phyloP scores from a whole-genome alignment of 495 filamentous ascomycete genomes.

The Daldinia loculata region DNA sequence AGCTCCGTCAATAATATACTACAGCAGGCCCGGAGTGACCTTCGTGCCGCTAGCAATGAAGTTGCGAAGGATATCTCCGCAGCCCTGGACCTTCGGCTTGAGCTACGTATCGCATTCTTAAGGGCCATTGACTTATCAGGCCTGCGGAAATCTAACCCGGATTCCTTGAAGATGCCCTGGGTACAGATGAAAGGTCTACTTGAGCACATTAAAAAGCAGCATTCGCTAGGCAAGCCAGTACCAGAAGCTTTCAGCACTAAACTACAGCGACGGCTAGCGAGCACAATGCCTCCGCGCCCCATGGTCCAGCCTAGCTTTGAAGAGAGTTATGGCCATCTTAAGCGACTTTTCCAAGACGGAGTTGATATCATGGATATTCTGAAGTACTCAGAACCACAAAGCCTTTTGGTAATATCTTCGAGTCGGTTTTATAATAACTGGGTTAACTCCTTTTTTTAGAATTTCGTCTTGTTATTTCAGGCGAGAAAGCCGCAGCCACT shows the following conservation, averaged over 20 bases:
- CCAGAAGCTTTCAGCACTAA: constrained; percentile 86
- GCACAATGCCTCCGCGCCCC: constrained; percentile 89
- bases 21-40: constrained; percentile 63
- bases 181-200: constrained; percentile 57
- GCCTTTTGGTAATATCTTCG: constrained; percentile 64
- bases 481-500: constrained; percentile 82
- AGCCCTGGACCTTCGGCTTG: constrained; percentile 70
- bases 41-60: constrained; percentile 56
- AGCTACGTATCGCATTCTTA: constrained; percentile 71
- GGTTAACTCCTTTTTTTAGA: constrained; percentile 51
- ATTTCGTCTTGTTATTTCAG: constrained; percentile 74
- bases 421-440: constrained; percentile 13
- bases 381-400: constrained; percentile 71
- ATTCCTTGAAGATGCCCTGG: constrained; percentile 58
- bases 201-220: constrained; percentile 62
- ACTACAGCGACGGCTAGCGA: constrained; percentile 87
- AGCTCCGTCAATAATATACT: constrained; percentile 67
- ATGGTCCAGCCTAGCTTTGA: constrained; percentile 80
- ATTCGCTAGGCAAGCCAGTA: constrained; percentile 69
- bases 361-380: constrained; percentile 72
- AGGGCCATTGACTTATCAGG: constrained; percentile 56
- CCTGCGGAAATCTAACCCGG: constrained; percentile 51
- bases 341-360: constrained; percentile 76
- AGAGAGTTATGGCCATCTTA: constrained; percentile 74
- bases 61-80: constrained; percentile 61